Evolutionary conservation across 768 basidiomycete genomes (phyloP), one percentile per base, ranked within the genome.

Genomic region (Trametes punicea): DNA sequence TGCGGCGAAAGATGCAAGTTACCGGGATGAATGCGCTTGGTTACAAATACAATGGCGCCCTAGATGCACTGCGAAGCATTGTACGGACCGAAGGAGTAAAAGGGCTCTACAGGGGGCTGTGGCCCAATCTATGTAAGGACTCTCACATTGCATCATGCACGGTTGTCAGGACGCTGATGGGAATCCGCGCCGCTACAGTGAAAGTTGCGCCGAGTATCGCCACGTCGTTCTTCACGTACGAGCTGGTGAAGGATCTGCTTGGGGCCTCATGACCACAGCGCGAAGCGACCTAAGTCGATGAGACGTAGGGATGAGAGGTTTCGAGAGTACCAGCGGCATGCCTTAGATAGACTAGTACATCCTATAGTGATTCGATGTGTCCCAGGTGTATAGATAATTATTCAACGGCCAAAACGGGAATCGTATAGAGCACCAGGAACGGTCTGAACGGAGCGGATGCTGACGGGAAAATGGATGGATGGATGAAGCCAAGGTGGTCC

Each of bases 1-100:
- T 98, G 56, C 80, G 96, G 44, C 81, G 96, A 58, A 96, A 98
- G 77, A 93, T 98, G 88, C 96, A 98, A 70, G 90, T 96, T 56
- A 80, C 84, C 5, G 92, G 92, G 11, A 87, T 94, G 84, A 75
- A 78, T 25, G 67, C 71, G 11, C 67, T 82, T 58, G 78, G 79
- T 42, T 74, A 83, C 62, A 84, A 84, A 70, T 95, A 93, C 71
- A 83, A 73, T 39, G 90, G 91, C 8, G 94, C 93, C 6, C 55
- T 92, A 30, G 87, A 94, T 69, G 93, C 91, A 8, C 70, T 94
- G 61, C 70, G 68, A 55, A 78, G 79, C 48, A 92, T 92, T 44
- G 38, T 93, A 15, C 79, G 74, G 33, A 77, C 77, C 1, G 95
- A 98, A 68, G 95, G 95, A 3, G 54, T 88, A 10, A 69, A 67